A percentile compares a stretch with the other conserved stretches of the same genome.
phyloP scores from a whole-genome alignment of 1,284 basidiomycete genomes.

The Athelia psychrophila region DNA sequence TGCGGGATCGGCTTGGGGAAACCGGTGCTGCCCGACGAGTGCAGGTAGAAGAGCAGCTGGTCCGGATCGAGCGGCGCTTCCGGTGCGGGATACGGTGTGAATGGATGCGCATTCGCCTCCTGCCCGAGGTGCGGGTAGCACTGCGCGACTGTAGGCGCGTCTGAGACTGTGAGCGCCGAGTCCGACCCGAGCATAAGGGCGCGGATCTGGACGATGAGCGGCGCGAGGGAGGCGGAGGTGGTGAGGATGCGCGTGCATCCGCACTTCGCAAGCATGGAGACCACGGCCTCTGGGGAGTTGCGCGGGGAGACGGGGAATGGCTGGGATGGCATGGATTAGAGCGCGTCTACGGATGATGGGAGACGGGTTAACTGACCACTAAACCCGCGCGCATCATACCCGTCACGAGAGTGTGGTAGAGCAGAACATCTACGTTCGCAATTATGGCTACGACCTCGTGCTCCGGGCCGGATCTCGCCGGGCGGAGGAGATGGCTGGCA shows the following conservation, averaged over 20 bases:
- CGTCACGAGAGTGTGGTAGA: slow-evolving; percentile 26
- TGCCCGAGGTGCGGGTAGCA: slow-evolving; percentile 27
- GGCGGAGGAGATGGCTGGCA: slow-evolving; percentile 25
- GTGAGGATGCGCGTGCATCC: slow-evolving; percentile 20
- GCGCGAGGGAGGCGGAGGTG: slow-evolving; percentile 15
- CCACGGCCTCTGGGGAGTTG: slow-evolving; percentile 22
- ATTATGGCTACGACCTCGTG: slow-evolving; percentile 28
- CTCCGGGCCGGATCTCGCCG: slow-evolving; percentile 19
- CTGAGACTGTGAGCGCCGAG: slow-evolving; percentile 13
- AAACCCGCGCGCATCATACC: slow-evolving; percentile 29
- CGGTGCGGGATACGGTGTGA: slow-evolving; percentile 19
- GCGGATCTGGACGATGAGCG: slow-evolving; percentile 14
- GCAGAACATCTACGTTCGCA: slow-evolving; percentile 24
- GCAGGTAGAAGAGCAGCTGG: slow-evolving; percentile 14
- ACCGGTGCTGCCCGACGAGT: slow-evolving; percentile 26
- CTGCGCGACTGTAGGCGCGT: slow-evolving; percentile 19
- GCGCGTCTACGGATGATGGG: background rate
- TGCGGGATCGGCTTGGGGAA: slow-evolving; percentile 19
- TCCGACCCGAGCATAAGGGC: slow-evolving; percentile 9
- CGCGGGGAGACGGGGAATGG: slow-evolving; percentile 31
- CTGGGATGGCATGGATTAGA: slow-evolving; percentile 13
- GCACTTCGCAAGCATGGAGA: slow-evolving; percentile 19
- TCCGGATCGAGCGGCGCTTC: slow-evolving; percentile 1
- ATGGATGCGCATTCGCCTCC: slow-evolving; percentile 18
- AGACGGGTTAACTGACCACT: slow-evolving; percentile 10